Conservation (phyloP, 345 rosid genomes). For the Capsella bursapastoris region DNA sequence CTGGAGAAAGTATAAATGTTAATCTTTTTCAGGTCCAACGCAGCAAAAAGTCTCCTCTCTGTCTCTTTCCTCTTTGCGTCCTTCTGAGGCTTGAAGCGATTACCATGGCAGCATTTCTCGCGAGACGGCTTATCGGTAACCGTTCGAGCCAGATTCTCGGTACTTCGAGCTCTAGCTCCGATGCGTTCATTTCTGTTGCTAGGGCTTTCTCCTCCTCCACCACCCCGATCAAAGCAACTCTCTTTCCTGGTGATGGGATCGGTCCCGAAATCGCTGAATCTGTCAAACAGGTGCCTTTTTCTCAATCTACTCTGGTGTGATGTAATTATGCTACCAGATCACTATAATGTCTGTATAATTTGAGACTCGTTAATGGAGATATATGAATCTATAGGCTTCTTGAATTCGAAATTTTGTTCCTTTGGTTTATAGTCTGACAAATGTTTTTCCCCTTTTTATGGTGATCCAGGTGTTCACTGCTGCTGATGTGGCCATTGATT, state of each 20-base stretch:
- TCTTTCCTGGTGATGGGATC: slow-evolving; percentile 97
- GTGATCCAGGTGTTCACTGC: slow-evolving; percentile 60
- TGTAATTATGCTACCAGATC: not conserved
- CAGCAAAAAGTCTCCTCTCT: slow-evolving; percentile 42
- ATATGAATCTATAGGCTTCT: not conserved
- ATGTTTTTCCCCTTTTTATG: not conserved
- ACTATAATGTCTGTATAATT: not conserved
- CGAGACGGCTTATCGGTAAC: slow-evolving; percentile 39
- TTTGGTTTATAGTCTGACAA: not conserved
- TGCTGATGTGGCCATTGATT: slow-evolving; percentile 86
- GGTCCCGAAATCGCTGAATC: slow-evolving; percentile 99
- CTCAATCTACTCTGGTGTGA: not conserved
- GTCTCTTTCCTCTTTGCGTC: not conserved
- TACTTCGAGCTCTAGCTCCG: slow-evolving; percentile 32
- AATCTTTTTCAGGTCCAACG: not conserved
- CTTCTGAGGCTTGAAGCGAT: slow-evolving; percentile 21
- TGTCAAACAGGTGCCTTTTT: slow-evolving; percentile 69
- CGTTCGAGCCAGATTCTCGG: slow-evolving; percentile 44
- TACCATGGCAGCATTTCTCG: slow-evolving; percentile 44
- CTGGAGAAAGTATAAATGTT: slow-evolving; percentile 25
- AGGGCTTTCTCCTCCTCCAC: slow-evolving; percentile 64
- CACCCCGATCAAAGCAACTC: slow-evolving; percentile 79
- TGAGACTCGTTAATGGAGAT: not conserved
- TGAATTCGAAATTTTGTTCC: not conserved
- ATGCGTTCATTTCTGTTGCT: slow-evolving; percentile 30